Evolutionary conservation across 176 grass and related monocot genomes (phyloP).

Genomic region (Eleusine indica): DNA sequence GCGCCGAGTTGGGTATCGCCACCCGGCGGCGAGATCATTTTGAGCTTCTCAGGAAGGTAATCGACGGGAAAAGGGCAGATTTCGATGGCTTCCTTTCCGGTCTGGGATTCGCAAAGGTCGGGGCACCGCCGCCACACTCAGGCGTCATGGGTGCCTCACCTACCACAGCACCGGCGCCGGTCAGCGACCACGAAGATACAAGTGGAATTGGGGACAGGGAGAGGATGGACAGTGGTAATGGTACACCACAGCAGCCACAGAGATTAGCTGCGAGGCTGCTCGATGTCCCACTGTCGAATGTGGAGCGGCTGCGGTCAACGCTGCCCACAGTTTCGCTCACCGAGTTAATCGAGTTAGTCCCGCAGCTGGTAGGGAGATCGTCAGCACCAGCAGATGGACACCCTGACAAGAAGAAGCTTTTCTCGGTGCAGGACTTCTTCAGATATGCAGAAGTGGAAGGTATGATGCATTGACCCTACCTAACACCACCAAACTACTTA

Average conservation of each 20-base stretch:
- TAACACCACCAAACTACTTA: neutral
- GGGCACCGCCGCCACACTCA: slow-evolving; percentile 30
- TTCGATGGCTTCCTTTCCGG: slow-evolving; percentile 86
- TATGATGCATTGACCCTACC: slow-evolving; percentile 2
- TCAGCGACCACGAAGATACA: slow-evolving; percentile 28
- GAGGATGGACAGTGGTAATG: slow-evolving; percentile 30
- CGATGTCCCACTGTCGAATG: slow-evolving; percentile 82
- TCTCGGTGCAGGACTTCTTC: slow-evolving; percentile 98
- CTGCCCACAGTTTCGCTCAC: slow-evolving; percentile 72
- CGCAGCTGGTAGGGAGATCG: slow-evolving; percentile 68
- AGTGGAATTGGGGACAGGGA: slow-evolving; percentile 46
- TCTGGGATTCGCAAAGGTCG: slow-evolving; percentile 75
- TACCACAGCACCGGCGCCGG: slow-evolving; percentile 16
- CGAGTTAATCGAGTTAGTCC: slow-evolving; percentile 75
- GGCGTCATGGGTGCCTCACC: slow-evolving; percentile 36
- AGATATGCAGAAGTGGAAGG: slow-evolving; percentile 88
- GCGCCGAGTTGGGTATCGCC: slow-evolving; percentile 28
- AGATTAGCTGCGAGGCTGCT: slow-evolving; percentile 64
- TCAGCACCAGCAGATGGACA: slow-evolving; percentile 46
- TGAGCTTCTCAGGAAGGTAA: slow-evolving; percentile 54
- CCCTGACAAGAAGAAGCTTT: slow-evolving; percentile 96
- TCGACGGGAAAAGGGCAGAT: slow-evolving; percentile 73
- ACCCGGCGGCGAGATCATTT: slow-evolving; percentile 39
- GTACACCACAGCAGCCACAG: slow-evolving; percentile 33
- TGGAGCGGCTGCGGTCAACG: slow-evolving; percentile 81